Conservation (phyloP, 331 rosid genomes). For the Cucumis variabilis region DNA sequence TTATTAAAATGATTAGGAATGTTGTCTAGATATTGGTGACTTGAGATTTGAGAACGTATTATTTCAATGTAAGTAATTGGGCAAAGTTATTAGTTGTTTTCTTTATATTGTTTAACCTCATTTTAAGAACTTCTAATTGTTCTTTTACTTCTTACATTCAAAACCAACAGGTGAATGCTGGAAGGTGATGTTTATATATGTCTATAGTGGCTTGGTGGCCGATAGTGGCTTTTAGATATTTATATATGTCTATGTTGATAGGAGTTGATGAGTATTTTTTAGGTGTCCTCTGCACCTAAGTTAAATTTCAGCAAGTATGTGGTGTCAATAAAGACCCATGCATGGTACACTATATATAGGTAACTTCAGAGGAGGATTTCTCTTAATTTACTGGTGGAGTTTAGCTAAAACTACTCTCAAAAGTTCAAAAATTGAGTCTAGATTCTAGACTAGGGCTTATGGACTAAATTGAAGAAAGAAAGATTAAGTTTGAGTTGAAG, state of each 20-base stretch:
- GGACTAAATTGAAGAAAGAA: too few relatives aligned
- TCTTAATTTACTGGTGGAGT: too few relatives aligned
- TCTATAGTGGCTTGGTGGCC: neutral
- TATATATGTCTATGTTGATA: neutral
- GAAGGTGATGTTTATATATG: conserved; percentile 10
- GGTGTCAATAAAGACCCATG: too few relatives aligned
- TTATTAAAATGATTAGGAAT: neutral
- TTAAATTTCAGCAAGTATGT: too few relatives aligned
- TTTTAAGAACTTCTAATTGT: neutral
- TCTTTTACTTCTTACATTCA: neutral
- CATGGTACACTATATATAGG: too few relatives aligned
- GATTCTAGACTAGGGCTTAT: too few relatives aligned
- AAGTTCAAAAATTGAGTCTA: too few relatives aligned
- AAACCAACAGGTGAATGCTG: neutral
- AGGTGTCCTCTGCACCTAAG: too few relatives aligned
- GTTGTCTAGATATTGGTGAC: neutral
- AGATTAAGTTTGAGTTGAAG: too few relatives aligned
- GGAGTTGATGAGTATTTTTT: too few relatives aligned
- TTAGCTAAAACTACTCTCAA: too few relatives aligned
- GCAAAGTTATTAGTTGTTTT: neutral
- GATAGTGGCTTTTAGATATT: neutral
- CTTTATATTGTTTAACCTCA: neutral
- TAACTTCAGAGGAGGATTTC: too few relatives aligned
- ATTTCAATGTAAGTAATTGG: neutral
- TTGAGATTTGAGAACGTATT: neutral